Percentiles rank a stretch among this genome's conserved stretches.
Evolutionary conservation across 352 stramenopile genomes (phyloP).

Genomic region (Pythium rishiriense): DNA sequence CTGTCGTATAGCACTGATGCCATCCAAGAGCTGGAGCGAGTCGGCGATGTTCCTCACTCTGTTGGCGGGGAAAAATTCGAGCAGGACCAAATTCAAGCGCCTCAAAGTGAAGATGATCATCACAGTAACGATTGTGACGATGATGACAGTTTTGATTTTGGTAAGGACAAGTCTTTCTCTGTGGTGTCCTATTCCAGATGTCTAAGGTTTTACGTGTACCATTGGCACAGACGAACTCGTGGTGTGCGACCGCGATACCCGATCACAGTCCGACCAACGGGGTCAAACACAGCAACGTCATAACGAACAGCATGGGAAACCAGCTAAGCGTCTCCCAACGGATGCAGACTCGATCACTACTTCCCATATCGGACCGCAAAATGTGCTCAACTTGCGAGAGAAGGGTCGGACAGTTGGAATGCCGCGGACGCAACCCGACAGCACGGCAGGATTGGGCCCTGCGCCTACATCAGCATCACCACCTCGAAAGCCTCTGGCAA

Average conservation of each 20-base stretch:
- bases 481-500: not conserved
- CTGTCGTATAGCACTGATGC: not conserved
- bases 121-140: conserved; percentile 1
- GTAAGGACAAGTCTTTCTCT: conserved; percentile 2
- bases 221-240: conserved; percentile 17
- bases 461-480: not conserved
- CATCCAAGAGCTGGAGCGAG: not conserved
- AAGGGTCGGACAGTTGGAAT: not conserved
- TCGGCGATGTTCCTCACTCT: not conserved
- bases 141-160: conserved; percentile 36
- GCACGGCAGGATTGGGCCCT: not conserved
- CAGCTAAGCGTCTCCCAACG: not conserved
- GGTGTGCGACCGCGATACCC: conserved; percentile 8
- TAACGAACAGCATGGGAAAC: not conserved
- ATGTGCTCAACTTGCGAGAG: not conserved
- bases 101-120: not conserved
- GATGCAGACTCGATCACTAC: not conserved
- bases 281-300: too few relatives aligned
- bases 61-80: not conserved
- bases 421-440: not conserved
- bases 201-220: not conserved
- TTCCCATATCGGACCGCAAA: not conserved
- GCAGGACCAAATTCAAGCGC: too few relatives aligned
- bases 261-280: not conserved
- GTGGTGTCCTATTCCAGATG: not conserved